Evolutionary conservation across 2,329 filamentous ascomycete species (phyloP).

Genomic region (Alternaria brassicae): DNA sequence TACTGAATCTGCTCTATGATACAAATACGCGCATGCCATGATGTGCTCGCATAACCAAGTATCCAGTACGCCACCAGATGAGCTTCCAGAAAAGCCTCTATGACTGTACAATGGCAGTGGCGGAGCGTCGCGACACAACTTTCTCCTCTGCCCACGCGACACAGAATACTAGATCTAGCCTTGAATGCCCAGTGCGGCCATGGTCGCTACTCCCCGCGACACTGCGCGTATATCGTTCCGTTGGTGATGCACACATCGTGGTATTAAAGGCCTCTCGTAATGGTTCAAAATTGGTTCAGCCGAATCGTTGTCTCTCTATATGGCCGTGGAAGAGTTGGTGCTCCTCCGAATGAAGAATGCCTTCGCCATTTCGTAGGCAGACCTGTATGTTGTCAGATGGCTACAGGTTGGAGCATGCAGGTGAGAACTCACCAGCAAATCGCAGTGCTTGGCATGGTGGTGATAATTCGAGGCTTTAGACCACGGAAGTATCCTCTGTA

Average conservation of each 20-base stretch:
- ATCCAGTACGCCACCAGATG: slow-evolving; percentile 38
- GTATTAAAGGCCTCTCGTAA: slow-evolving; percentile 7
- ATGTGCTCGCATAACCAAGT: slow-evolving; percentile 34
- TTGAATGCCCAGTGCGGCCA: slow-evolving; percentile 29
- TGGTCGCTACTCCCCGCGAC: slow-evolving; percentile 18
- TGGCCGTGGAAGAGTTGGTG: slow-evolving; percentile 36
- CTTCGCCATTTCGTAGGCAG: slow-evolving; percentile 72
- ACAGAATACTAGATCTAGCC: slow-evolving; percentile 21
- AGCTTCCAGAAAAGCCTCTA: slow-evolving; percentile 37
- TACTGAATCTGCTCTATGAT: slow-evolving; percentile 38
- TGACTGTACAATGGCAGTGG: slow-evolving; percentile 37
- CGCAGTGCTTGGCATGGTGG: slow-evolving; percentile 98
- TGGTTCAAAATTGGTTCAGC: slow-evolving; percentile 9
- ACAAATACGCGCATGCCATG: slow-evolving; percentile 38
- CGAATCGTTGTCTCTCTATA: slow-evolving; percentile 20
- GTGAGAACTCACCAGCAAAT: slow-evolving; percentile 82
- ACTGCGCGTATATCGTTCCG: slow-evolving; percentile 23
- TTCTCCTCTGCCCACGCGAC: slow-evolving; percentile 25
- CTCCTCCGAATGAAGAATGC: slow-evolving; percentile 66
- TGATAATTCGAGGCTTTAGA: slow-evolving; percentile 87
- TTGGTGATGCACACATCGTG: slow-evolving; percentile 17
- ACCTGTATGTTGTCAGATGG: slow-evolving; percentile 52
- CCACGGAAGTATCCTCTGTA: slow-evolving; percentile 91
- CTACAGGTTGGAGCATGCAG: neutral
- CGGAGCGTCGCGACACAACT: slow-evolving; percentile 23